Evolutionary conservation across 2,329 filamentous ascomycete genomes (phyloP).

Genomic region (Fusarium tanahbumbuense): DNA sequence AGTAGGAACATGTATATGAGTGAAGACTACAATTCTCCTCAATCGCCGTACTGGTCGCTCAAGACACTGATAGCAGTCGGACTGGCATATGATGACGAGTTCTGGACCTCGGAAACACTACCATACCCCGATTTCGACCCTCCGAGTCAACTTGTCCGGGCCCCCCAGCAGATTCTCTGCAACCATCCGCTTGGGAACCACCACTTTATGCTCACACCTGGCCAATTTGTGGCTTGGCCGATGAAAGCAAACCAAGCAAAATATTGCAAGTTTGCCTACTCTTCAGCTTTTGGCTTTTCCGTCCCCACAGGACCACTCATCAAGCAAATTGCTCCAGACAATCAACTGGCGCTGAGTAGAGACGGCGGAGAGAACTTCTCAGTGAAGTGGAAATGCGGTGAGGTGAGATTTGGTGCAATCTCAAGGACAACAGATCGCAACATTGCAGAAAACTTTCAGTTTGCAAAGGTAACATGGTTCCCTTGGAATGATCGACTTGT

Average conservation of each 20-base stretch:
- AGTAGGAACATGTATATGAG: conserved; percentile 63
- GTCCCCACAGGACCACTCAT: conserved; percentile 54
- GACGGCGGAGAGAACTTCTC: conserved; percentile 50
- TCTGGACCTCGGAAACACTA: conserved; percentile 58
- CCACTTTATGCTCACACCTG: conserved; percentile 57
- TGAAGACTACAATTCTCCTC: conserved; percentile 68
- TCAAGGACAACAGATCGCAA: neutral
- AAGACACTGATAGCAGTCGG: conserved; percentile 61
- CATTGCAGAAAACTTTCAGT: neutral
- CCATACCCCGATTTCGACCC: conserved; percentile 33
- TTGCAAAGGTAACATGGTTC: conserved; percentile 31
- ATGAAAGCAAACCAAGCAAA: conserved; percentile 58
- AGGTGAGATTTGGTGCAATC: neutral
- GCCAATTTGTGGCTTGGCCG: conserved; percentile 53
- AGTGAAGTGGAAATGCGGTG: conserved; percentile 46
- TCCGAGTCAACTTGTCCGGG: conserved; percentile 16
- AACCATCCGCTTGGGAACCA: conserved; percentile 50
- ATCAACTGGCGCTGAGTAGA: conserved; percentile 45
- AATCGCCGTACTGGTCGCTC: conserved; percentile 66
- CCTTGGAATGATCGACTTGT: conserved; percentile 47
- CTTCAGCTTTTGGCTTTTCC: conserved; percentile 59
- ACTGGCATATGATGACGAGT: conserved; percentile 52
- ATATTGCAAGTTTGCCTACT: conserved; percentile 62
- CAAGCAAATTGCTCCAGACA: conserved; percentile 52
- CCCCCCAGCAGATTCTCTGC: conserved; percentile 59